Evolutionary conservation across 2,329 filamentous ascomycete species (phyloP).

Genomic region (Clarireedia monteithiana): DNA sequence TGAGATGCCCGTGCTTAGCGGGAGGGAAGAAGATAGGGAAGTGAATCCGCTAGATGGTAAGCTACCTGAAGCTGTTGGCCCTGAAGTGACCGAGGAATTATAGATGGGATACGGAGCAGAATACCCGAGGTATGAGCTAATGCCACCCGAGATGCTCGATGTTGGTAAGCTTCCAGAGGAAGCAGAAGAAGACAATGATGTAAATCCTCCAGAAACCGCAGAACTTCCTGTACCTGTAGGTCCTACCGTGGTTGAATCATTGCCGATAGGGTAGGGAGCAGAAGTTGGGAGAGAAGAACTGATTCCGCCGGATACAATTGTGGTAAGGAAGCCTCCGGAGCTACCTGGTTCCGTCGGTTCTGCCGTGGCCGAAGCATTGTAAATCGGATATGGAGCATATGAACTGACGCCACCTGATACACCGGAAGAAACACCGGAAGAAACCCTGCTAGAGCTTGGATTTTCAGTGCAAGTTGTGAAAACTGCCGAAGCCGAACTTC

Average conservation of each 20-base stretch:
- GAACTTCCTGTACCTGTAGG: constrained; percentile 6
- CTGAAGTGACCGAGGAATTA: constrained; percentile 5
- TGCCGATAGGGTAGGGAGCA: constrained; percentile 11
- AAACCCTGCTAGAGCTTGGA: background rate
- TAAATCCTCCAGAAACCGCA: background rate
- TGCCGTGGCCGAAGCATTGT: constrained; percentile 1
- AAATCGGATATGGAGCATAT: background rate
- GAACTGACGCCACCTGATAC: background rate
- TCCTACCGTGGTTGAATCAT: constrained; percentile 5
- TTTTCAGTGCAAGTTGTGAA: background rate
- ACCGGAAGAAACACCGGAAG: background rate
- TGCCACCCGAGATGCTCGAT: background rate
- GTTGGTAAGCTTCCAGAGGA: constrained; percentile 1
- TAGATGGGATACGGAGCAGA: constrained; percentile 8
- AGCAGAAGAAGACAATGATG: background rate
- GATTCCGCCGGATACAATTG: constrained; percentile 1
- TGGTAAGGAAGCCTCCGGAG: background rate
- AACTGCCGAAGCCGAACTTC: background rate
- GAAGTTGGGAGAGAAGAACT: constrained; percentile 5
- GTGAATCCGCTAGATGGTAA: background rate
- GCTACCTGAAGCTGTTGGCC: constrained; percentile 8
- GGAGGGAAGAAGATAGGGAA: background rate
- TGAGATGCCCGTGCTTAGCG: constrained; percentile 4
- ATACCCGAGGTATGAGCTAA: background rate
- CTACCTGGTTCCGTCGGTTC: constrained; percentile 7